These are phyloP conservation scores for Penicillium odoratum DNA, from an alignment of 495 filamentous ascomycete genomes.

Conservation along the genomic window DNA sequence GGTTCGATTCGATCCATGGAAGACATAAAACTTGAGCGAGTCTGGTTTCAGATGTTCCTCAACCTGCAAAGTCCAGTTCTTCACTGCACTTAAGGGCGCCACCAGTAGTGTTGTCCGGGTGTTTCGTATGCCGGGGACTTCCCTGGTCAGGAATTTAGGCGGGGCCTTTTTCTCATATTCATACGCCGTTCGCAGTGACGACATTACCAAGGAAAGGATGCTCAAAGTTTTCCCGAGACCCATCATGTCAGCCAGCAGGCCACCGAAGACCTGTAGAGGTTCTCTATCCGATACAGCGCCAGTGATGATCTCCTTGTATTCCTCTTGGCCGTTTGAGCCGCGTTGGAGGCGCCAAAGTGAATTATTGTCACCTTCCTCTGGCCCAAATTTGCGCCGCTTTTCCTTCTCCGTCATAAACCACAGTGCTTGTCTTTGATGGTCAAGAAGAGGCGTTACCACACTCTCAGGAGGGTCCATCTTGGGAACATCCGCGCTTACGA, in stretches of 20 bases:
- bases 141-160: constrained; percentile 26
- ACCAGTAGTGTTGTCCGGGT: constrained; percentile 82
- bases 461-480: constrained; percentile 64
- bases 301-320: constrained; percentile 83
- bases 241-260: constrained; percentile 98
- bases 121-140: constrained; percentile 58
- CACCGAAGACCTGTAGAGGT: constrained; percentile 73
- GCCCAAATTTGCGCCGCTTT: constrained; percentile 54
- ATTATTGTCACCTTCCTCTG: constrained; percentile 57
- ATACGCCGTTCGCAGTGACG: constrained; percentile 57
- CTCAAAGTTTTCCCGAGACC: constrained; percentile 93
- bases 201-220: constrained; percentile 73
- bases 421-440: constrained; percentile 89
- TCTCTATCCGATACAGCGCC: constrained; percentile 59
- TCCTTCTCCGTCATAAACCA: constrained; percentile 88
- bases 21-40: constrained; percentile 69
- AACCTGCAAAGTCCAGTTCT: constrained; percentile 91
- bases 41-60: constrained; percentile 69
- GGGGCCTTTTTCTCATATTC: constrained; percentile 49
- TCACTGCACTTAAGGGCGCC: constrained; percentile 84
- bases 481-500: constrained; percentile 73
- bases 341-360: constrained; percentile 71
- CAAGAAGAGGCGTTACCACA: constrained; percentile 70
- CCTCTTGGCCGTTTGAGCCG: constrained; percentile 51
- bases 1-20: constrained; percentile 76